These are phyloP conservation scores for Dendrobium nobile DNA, from an alignment of 106 monocot genomes.

Conservation along the genomic window DNA sequence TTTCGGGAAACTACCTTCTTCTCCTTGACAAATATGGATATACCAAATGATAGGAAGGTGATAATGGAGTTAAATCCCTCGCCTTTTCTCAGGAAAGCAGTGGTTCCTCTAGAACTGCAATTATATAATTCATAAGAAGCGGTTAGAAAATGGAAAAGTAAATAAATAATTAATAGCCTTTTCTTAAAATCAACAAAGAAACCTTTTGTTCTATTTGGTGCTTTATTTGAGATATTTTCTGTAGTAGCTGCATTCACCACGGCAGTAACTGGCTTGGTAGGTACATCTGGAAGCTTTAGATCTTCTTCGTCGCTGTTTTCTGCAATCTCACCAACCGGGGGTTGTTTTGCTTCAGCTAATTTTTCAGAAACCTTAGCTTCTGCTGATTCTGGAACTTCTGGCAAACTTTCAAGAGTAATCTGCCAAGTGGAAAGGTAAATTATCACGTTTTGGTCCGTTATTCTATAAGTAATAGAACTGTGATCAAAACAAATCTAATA, in stretches of 20 bases:
- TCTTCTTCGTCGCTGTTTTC: conserved; percentile 14
- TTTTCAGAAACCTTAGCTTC: background rate
- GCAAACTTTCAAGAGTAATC: conserved; percentile 42
- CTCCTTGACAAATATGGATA: background rate
- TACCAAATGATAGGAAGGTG: background rate
- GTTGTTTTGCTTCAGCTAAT: background rate
- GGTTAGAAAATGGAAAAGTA: background rate
- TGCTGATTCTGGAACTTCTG: conserved; percentile 22
- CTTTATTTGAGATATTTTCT: conserved; percentile 6
- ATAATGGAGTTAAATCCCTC: background rate
- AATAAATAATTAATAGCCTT: background rate
- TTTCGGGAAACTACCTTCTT: background rate
- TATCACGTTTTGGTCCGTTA: background rate
- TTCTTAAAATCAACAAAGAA: background rate
- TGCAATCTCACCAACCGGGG: background rate
- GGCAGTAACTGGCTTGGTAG: conserved; percentile 9
- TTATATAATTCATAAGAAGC: background rate
- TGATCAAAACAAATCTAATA: background rate
- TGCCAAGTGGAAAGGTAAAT: background rate
- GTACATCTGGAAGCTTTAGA: conserved; percentile 52
- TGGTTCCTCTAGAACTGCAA: conserved; percentile 56
- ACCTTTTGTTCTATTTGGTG: conserved; percentile 19
- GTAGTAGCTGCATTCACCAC: background rate
- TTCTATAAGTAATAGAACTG: background rate
- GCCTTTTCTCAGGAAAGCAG: conserved; percentile 31